phyloP scores from a whole-genome alignment of 2,329 filamentous ascomycete genomes.

The Aschersonia sp. region DNA sequence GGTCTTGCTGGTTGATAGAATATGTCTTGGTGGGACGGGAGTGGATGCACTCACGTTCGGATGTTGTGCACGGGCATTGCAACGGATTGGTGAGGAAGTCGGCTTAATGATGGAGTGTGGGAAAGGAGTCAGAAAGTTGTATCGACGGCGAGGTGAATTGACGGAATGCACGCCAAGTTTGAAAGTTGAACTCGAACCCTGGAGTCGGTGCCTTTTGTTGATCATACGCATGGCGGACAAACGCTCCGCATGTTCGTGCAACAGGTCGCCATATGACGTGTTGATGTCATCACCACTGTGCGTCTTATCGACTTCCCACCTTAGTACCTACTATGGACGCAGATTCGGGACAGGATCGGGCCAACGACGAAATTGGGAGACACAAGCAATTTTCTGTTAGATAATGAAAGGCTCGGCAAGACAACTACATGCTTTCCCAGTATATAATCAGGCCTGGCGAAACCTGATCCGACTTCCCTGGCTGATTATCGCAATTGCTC shows the following conservation, averaged over 20 bases:
- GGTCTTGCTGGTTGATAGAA: background rate
- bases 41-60: background rate
- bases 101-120: too few relatives aligned
- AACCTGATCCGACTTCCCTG: too few relatives aligned
- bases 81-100: background rate
- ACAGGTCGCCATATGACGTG: background rate
- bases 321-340: background rate
- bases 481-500: too few relatives aligned
- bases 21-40: background rate
- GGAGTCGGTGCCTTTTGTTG: background rate
- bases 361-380: too few relatives aligned
- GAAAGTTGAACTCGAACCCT: background rate
- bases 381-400: too few relatives aligned
- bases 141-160: background rate
- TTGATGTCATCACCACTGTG: background rate
- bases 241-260: background rate
- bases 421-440: too few relatives aligned
- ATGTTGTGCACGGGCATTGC: slow-evolving; percentile 3
- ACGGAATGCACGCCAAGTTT: background rate
- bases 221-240: background rate
- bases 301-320: background rate
- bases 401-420: too few relatives aligned
- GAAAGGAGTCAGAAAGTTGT: too few relatives aligned
- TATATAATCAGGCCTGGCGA: too few relatives aligned
- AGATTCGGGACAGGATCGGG: too few relatives aligned